phyloP scores from a whole-genome alignment of 2,329 filamentous ascomycete genomes.

The Hypoxylon sp. region DNA sequence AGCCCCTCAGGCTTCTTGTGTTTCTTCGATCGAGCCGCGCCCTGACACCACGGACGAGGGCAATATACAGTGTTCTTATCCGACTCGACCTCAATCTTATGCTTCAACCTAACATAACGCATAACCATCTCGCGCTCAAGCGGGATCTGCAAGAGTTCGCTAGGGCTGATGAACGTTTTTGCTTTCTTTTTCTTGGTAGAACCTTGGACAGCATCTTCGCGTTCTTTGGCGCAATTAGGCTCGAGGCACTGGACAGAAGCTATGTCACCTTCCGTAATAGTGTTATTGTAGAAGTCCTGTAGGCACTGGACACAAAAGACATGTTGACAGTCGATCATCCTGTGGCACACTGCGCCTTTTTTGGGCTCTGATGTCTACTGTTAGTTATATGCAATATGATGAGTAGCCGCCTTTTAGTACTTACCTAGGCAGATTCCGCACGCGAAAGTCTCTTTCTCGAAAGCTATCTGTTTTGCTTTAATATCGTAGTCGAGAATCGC shows the following conservation, averaged over 20 bases:
- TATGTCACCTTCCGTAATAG: slow-evolving; percentile 88
- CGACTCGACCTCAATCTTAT: slow-evolving; percentile 91
- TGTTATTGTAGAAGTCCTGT: slow-evolving; percentile 89
- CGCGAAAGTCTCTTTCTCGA: slow-evolving; percentile 87
- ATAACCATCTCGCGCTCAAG: slow-evolving; percentile 80
- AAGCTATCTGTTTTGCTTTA: slow-evolving; percentile 79
- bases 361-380: slow-evolving; percentile 76
- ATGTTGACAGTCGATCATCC: slow-evolving; percentile 85
- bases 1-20: slow-evolving; percentile 79
- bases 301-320: slow-evolving; percentile 93
- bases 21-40: slow-evolving; percentile 82
- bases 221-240: slow-evolving; percentile 81
- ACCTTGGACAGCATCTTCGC: slow-evolving; percentile 56
- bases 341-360: slow-evolving; percentile 86
- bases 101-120: slow-evolving; percentile 89
- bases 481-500: slow-evolving; percentile 84
- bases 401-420: slow-evolving; percentile 34
- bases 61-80: slow-evolving; percentile 95
- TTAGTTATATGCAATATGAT: slow-evolving; percentile 42
- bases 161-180: slow-evolving; percentile 81
- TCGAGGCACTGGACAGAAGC: slow-evolving; percentile 83
- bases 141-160: slow-evolving; percentile 85
- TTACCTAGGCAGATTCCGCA: slow-evolving; percentile 85
- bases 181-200: slow-evolving; percentile 68
- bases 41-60: slow-evolving; percentile 92